A percentile compares a stretch with the other conserved stretches of the same genome.
These are phyloP conservation scores for Lithocarpus polystachyus DNA, from an alignment of 306 rosid species.

Conservation along the genomic window DNA sequence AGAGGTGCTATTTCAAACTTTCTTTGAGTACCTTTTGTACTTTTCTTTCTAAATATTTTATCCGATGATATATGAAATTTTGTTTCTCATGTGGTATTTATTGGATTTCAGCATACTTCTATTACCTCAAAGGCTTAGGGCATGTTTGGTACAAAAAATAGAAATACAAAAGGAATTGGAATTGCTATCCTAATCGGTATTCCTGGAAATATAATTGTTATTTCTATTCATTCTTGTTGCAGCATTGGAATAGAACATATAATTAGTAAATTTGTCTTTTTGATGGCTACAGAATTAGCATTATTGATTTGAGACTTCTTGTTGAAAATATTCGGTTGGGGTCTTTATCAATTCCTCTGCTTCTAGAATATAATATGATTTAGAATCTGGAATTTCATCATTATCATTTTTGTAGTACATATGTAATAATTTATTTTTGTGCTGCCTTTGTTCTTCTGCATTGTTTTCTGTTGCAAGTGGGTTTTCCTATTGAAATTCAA, in stretches of 20 bases:
- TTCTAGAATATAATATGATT: neutral
- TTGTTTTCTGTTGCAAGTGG: neutral
- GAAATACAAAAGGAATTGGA: neutral
- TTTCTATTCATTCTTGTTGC: neutral
- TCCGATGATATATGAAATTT: neutral
- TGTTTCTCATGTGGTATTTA: neutral
- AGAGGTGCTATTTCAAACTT: slow-evolving; percentile 59
- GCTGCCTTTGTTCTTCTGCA: neutral
- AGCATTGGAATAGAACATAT: neutral
- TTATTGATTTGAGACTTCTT: no score
- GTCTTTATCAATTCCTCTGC: neutral
- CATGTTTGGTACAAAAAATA: neutral
- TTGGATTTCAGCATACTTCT: neutral
- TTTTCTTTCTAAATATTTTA: slow-evolving; percentile 3
- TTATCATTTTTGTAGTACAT: neutral
- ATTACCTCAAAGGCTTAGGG: neutral
- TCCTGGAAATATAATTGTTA: neutral
- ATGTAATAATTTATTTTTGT: no score
- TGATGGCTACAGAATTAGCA: no score
- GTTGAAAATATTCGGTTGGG: neutral
- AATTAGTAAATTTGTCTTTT: neutral
- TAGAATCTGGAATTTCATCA: neutral
- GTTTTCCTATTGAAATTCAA: neutral
- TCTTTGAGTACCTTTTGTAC: slow-evolving; percentile 9
- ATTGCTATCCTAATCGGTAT: neutral